These are phyloP conservation scores for Hypoxylon sp. DNA, from an alignment of 2,329 filamentous ascomycete genomes.

Conservation along the genomic window DNA sequence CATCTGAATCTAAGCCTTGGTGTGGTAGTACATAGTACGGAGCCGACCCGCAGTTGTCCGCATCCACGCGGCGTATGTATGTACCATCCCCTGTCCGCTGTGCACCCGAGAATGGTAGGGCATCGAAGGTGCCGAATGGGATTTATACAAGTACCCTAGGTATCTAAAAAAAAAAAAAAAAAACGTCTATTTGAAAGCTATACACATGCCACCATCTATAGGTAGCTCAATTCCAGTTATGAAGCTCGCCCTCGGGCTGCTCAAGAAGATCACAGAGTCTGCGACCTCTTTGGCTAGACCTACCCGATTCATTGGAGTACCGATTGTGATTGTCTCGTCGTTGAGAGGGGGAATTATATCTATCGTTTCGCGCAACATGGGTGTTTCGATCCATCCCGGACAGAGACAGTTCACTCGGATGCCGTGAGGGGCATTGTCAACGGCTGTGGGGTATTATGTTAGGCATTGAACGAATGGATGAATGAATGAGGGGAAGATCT, in stretches of 20 bases:
- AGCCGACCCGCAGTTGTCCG: too few species aligned
- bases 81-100: too few species aligned
- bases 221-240: slow-evolving; percentile 12
- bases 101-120: too few species aligned
- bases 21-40: too few species aligned
- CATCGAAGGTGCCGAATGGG: too few species aligned
- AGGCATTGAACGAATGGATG: background rate
- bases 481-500: background rate
- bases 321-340: background rate
- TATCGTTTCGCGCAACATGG: slow-evolving; percentile 5
- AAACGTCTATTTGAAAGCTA: background rate
- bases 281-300: slow-evolving; percentile 19
- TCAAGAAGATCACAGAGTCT: slow-evolving; percentile 14
- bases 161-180: too few species aligned
- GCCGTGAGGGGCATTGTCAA: slow-evolving; percentile 7
- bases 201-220: slow-evolving; percentile 14
- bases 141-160: too few species aligned
- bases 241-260: slow-evolving; percentile 18
- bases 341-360: background rate
- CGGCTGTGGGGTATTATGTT: slow-evolving; percentile 7
- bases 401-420: slow-evolving; percentile 30
- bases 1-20: too few species aligned
- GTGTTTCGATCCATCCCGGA: slow-evolving; percentile 20
- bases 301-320: slow-evolving; percentile 24
- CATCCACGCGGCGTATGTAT: too few species aligned